Conservation (phyloP, 768 basidiomycete species). For the Amanita pallidorosea region DNA sequence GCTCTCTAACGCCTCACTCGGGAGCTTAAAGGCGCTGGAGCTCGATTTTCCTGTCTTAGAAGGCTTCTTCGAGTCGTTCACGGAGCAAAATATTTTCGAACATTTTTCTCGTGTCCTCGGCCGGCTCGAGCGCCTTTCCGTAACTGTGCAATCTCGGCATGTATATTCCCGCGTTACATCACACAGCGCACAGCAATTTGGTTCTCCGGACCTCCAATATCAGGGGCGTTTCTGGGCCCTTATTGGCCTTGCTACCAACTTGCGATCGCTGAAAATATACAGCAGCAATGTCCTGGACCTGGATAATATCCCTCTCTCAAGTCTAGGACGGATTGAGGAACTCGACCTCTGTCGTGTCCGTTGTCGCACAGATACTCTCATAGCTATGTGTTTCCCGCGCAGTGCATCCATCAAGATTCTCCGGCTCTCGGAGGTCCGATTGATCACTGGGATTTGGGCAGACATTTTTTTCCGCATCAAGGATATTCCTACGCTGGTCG, state of each 20-base stretch:
- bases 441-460: not conserved
- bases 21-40: not conserved
- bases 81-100: not conserved
- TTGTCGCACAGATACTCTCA: not conserved
- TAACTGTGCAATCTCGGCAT: not conserved
- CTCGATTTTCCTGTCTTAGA: slow-evolving; percentile 1
- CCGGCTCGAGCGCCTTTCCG: not conserved
- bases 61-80: not conserved
- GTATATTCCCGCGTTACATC: not conserved
- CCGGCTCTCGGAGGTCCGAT: not conserved
- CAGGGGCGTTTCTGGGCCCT: slow-evolving; percentile 1
- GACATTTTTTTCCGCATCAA: not conserved
- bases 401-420: not conserved
- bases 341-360: not conserved
- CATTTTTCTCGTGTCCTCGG: not conserved
- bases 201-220: not conserved
- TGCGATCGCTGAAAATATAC: slow-evolving; percentile 2
- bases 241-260: not conserved
- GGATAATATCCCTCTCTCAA: not conserved
- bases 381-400: not conserved
- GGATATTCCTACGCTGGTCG: not conserved
- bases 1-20: not conserved
- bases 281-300: not conserved
- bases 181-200: not conserved
- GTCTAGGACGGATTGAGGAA: not conserved